Evolutionary conservation across 2,329 filamentous ascomycete species (phyloP).

Genomic region (Bretziella fagacearum): DNA sequence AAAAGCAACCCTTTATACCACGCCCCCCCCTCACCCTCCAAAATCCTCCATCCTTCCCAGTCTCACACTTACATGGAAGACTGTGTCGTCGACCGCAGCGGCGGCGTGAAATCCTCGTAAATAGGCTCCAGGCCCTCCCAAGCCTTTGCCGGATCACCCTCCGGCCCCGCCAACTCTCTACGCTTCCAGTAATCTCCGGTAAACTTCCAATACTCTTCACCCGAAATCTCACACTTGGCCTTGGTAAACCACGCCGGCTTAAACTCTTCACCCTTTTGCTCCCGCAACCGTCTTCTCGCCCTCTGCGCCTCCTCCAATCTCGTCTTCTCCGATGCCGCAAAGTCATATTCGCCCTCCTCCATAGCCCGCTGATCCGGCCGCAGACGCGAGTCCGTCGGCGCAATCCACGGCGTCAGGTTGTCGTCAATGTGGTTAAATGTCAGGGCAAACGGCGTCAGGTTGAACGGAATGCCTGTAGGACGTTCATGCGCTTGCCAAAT

Average conservation of each 20-base stretch:
- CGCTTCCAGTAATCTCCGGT: conserved; percentile 77
- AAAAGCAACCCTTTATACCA: background rate
- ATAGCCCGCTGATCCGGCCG: conserved; percentile 91
- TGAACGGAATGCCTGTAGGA: conserved; percentile 80
- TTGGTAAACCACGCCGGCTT: conserved; percentile 71
- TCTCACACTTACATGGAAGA: conserved; percentile 11
- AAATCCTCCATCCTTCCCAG: background rate
- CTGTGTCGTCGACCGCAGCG: conserved; percentile 10
- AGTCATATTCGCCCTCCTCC: conserved; percentile 95
- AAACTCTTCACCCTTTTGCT: conserved; percentile 67
- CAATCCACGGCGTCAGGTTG: conserved; percentile 56
- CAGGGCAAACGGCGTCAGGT: conserved; percentile 87
- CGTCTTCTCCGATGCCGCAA: conserved; percentile 87
- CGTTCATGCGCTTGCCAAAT: conserved; percentile 82
- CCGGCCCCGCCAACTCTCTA: conserved; percentile 45
- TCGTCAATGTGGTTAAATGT: conserved; percentile 87
- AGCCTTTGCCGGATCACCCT: conserved; percentile 32
- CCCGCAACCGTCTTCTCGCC: conserved; percentile 52
- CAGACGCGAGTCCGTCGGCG: conserved; percentile 85
- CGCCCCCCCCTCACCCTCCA: background rate
- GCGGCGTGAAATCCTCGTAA: conserved; percentile 29
- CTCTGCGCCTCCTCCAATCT: conserved; percentile 85
- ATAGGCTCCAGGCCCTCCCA: conserved; percentile 68
- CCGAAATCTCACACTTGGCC: conserved; percentile 56
- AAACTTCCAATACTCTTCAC: conserved; percentile 80